A percentile compares a stretch with the other conserved stretches of the same genome.
phyloP scores from a whole-genome alignment of 768 basidiomycete genomes.

The Leucocoprinus sp. region DNA sequence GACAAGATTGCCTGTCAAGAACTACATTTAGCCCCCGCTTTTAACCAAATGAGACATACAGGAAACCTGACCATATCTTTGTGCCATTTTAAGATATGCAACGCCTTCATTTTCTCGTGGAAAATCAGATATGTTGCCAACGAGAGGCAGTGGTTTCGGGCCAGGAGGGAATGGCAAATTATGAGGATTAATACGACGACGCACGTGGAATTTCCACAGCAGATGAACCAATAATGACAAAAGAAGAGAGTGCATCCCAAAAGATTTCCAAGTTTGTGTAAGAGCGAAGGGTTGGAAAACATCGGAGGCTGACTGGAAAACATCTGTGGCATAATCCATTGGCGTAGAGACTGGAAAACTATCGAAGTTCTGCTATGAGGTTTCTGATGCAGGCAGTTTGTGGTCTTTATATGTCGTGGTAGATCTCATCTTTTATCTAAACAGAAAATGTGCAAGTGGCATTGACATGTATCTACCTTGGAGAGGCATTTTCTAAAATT shows the following conservation, averaged over 20 bases:
- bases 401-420: not conserved
- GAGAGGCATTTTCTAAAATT: too few species aligned
- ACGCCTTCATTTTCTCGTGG: conserved; percentile 29
- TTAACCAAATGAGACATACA: not conserved
- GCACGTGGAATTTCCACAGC: conserved; percentile 3
- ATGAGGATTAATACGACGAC: conserved; percentile 17
- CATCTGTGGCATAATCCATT: not conserved
- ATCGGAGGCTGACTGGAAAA: not conserved
- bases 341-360: not conserved
- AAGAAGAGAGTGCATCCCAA: conserved; percentile 5
- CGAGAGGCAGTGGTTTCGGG: conserved; percentile 40
- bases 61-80: conserved; percentile 29
- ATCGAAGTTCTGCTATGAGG: not conserved
- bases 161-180: conserved; percentile 43
- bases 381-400: too few species aligned
- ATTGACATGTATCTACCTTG: too few species aligned
- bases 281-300: conserved; percentile 2
- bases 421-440: not conserved
- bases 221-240: not conserved
- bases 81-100: conserved; percentile 32
- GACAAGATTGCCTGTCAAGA: conserved; percentile 40
- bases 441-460: too few species aligned
- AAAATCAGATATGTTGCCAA: conserved; percentile 46
- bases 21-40: not conserved
- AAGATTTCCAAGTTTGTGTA: conserved; percentile 2